A percentile compares a stretch with the other conserved stretches of the same genome.
Evolutionary conservation across 176 grass and related monocot species (phyloP).

Genomic region (Luzula sylvatica): DNA sequence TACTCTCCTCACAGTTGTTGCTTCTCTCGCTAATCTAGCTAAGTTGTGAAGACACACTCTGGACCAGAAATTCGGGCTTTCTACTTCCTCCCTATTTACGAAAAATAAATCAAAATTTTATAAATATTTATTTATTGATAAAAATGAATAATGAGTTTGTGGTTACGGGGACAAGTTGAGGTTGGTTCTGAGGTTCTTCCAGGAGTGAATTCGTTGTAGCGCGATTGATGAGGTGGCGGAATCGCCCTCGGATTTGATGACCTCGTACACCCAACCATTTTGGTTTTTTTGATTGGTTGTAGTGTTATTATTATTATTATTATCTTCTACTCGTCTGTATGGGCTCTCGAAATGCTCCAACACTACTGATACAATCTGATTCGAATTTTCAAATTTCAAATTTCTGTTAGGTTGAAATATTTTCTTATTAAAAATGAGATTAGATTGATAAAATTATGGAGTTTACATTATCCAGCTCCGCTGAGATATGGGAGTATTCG

Average conservation of each 20-base stretch:
- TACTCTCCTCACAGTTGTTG: conserved; percentile 73
- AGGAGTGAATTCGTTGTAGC: conserved; percentile 64
- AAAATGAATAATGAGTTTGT: background rate
- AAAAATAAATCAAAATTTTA: conserved; percentile 28
- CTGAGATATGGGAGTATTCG: conserved; percentile 88
- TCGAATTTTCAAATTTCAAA: conserved; percentile 7
- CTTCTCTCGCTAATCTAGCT: conserved; percentile 88
- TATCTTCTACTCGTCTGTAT: conserved; percentile 48
- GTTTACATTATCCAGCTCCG: conserved; percentile 86
- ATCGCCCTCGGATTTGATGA: conserved; percentile 52
- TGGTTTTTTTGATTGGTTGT: conserved; percentile 31
- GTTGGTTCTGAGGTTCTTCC: conserved; percentile 60
- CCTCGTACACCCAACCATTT: conserved; percentile 50
- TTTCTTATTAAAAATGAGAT: background rate
- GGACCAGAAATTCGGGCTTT: conserved; percentile 83
- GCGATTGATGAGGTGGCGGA: conserved; percentile 23
- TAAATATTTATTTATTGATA: conserved; percentile 25
- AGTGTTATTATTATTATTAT: conserved; percentile 17
- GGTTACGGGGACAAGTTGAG: conserved; percentile 28
- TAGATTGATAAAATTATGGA: background rate
- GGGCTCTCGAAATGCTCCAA: conserved; percentile 76
- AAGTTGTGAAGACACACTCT: conserved; percentile 96
- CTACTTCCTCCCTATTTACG: conserved; percentile 48
- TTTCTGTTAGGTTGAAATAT: background rate
- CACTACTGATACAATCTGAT: conserved; percentile 78